Conservation (phyloP, 2,329 filamentous ascomycete genomes). For the Pyrenophora teres region DNA sequence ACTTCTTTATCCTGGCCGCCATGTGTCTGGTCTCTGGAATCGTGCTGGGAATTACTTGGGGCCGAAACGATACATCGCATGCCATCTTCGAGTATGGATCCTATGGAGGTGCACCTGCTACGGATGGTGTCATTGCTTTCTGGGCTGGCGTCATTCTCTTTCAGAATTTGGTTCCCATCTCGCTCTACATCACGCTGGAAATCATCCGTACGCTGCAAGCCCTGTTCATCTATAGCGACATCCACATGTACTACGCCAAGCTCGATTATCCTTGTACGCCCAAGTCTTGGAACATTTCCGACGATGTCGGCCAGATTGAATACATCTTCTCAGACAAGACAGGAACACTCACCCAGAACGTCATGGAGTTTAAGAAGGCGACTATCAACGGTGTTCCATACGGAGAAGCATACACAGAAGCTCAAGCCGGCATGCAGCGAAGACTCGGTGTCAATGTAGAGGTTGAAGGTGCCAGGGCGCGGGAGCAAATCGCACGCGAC, state of each 20-base stretch:
- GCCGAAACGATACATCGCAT: conserved; percentile 72
- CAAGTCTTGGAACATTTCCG: conserved; percentile 98
- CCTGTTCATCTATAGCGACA: conserved; percentile 95
- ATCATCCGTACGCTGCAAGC: conserved; percentile 92
- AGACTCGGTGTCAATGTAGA: conserved; percentile 86
- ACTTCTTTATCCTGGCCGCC: conserved; percentile 84
- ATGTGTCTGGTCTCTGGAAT: conserved; percentile 90
- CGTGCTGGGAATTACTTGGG: conserved; percentile 83
- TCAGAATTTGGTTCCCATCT: conserved; percentile 98
- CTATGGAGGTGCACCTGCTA: conserved; percentile 70
- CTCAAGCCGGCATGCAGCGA: conserved; percentile 94
- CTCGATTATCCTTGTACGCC: conserved; percentile 95
- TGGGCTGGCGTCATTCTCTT: conserved; percentile 94
- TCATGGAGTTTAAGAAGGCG: conserved; percentile 99
- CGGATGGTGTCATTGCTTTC: conserved; percentile 95
- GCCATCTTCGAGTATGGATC: conserved; percentile 85
- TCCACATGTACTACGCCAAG: conserved; percentile 94
- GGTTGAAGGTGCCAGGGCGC: conserved; percentile 73
- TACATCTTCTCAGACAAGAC: conserved; percentile 99
- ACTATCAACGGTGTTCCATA: conserved; percentile 96
- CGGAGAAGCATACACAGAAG: conserved; percentile 96
- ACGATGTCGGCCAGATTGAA: conserved; percentile 96
- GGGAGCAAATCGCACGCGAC: conserved; percentile 77
- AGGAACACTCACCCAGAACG: conserved; percentile 85
- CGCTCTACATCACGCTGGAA: conserved; percentile 95